These are phyloP conservation scores for Megacollybia platyphylla DNA, from an alignment of 1,284 basidiomycete genomes.

Conservation along the genomic window DNA sequence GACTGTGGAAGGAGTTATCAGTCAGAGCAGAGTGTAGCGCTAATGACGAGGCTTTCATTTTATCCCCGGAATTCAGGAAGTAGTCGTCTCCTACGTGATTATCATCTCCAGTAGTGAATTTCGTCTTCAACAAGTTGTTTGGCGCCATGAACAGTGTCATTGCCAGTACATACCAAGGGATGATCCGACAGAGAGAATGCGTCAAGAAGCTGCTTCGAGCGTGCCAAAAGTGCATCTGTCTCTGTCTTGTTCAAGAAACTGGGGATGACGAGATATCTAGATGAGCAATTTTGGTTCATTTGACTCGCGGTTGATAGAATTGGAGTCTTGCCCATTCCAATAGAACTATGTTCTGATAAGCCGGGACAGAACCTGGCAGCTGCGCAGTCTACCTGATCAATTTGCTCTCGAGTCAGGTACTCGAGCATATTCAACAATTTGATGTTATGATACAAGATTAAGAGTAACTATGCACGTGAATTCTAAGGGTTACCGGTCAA, in stretches of 20 bases:
- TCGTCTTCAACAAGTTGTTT: conserved; percentile 43
- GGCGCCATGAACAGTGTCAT: background rate
- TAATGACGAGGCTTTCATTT: conserved; percentile 39
- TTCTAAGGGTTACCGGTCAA: too few relatives aligned
- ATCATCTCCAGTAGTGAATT: conserved; percentile 72
- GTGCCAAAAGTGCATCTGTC: conserved; percentile 48
- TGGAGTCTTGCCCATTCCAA: conserved; percentile 27
- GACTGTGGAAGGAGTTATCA: conserved; percentile 16
- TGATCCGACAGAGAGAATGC: conserved; percentile 71
- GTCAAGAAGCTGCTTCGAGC: conserved; percentile 63
- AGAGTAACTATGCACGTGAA: too few relatives aligned
- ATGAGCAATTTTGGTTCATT: background rate
- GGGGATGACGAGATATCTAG: conserved; percentile 71
- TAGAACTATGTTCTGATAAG: conserved; percentile 23
- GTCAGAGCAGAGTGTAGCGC: background rate
- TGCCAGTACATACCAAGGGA: conserved; percentile 47
- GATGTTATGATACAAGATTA: too few relatives aligned
- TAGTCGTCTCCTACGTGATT: conserved; percentile 85
- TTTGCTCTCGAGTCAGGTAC: conserved; percentile 36
- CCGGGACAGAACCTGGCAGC: background rate
- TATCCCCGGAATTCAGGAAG: conserved; percentile 85
- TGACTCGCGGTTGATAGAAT: background rate
- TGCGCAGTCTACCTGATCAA: conserved; percentile 28
- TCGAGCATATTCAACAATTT: conserved; percentile 11
- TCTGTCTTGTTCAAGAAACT: conserved; percentile 55